Percentiles rank a stretch among this genome's conserved stretches.
Conservation (phyloP, 129 eudicot species). For the Saposhnikovia divaricata region DNA sequence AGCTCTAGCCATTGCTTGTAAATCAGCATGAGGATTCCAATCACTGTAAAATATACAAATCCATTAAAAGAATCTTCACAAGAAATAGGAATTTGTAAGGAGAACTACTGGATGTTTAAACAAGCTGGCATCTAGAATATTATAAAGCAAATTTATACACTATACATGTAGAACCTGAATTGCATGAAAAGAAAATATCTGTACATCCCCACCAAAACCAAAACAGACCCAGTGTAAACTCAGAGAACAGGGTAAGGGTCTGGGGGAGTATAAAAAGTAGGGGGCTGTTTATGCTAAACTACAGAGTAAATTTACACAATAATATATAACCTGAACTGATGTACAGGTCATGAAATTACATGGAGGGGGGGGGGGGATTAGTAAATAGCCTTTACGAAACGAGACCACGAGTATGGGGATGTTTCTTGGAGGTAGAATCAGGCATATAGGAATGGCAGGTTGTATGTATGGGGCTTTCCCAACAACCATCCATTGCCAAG, state of each 20-base stretch:
- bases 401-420: background rate
- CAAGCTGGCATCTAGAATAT: background rate
- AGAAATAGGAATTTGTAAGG: background rate
- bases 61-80: background rate
- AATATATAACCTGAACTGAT: background rate
- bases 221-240: background rate
- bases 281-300: background rate
- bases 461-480: background rate
- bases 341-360: background rate
- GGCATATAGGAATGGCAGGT: background rate
- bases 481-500: background rate
- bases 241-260: background rate
- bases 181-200: background rate
- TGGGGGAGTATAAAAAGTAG: background rate
- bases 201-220: background rate
- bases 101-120: background rate
- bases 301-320: background rate
- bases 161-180: background rate
- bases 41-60: conserved; percentile 46
- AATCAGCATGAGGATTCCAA: conserved; percentile 99
- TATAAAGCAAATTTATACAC: background rate
- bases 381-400: background rate
- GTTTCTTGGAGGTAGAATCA: background rate
- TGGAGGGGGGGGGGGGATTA: background rate
- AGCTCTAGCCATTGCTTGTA: conserved; percentile 99